Percentiles rank a stretch among this genome's conserved stretches.
These are phyloP conservation scores for Dactylellina sp. DNA, from an alignment of 2,329 filamentous ascomycete genomes.

Conservation along the genomic window DNA sequence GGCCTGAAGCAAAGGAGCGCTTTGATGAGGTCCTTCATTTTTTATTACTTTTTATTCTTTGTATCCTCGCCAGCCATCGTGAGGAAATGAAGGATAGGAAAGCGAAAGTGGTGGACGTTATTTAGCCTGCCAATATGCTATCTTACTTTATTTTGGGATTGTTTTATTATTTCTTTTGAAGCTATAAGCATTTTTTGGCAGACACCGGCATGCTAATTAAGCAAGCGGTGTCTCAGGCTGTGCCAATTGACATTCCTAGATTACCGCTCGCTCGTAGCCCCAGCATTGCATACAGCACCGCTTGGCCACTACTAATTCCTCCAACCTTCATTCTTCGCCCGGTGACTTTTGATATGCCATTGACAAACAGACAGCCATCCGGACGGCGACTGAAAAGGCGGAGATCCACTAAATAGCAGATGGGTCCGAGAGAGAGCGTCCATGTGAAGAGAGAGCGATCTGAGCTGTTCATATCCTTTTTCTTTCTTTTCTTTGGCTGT, in stretches of 20 bases:
- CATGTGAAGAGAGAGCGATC: no score
- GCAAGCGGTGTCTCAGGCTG: background rate
- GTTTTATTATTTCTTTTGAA: background rate
- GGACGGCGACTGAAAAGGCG: constrained; percentile 34
- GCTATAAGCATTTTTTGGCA: background rate
- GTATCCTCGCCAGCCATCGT: no score
- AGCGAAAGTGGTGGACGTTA: no score
- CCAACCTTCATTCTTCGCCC: constrained; percentile 47
- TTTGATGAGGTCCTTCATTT: constrained; percentile 33
- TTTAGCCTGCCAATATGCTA: no score
- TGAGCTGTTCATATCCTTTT: no score
- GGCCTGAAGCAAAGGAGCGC: no score
- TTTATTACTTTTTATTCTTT: no score
- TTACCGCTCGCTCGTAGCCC: constrained; percentile 4
- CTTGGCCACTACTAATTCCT: constrained; percentile 2
- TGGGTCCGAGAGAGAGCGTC: no score
- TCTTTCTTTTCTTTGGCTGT: constrained; percentile 17
- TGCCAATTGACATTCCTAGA: constrained; percentile 34
- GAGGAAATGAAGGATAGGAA: no score
- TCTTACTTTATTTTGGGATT: background rate
- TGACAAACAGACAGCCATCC: constrained; percentile 16
- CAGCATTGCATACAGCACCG: constrained; percentile 8
- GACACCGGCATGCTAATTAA: no score
- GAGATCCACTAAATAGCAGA: constrained; percentile 3
- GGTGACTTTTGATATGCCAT: constrained; percentile 4